Evolutionary conservation across 2,329 filamentous ascomycete species (phyloP), one percentile per base, ranked within the genome.

Genomic region (Aspergillus arachidicola): DNA sequence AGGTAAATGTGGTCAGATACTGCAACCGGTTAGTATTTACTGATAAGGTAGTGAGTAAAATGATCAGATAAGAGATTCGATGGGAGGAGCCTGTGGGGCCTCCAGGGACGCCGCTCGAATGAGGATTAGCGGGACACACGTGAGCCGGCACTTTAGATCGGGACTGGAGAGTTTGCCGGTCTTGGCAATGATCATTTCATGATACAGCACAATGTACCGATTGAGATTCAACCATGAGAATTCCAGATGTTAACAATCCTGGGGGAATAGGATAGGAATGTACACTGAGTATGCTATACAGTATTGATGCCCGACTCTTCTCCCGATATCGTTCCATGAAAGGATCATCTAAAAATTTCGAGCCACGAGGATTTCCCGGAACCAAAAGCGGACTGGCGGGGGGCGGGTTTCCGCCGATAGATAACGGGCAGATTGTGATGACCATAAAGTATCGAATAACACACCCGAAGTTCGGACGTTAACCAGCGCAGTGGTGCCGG

Each of bases 391-490:
- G 66, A 59, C 60, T 60, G 56, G 53, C 60, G 65, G 32, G 45
- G 61, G 32, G 62, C 63, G 63, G 66, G 61, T 63, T 62, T 64
- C 70, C 68, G 70, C 72, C 66, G 59, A 65, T 38, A 70, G 74
- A 76, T 76, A 76, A 76, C 59, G 69, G 58, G 36, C 51, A 58
- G 59, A 74, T 64, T 71, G 68, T 75, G 72, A 41, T 76, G 75
- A 76, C 74, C 70, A 72, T 67, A 76, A 76, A 68, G 54, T 62
- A 76, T 76, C 69, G 71, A 73, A 72, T 76, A 76, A 76, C 32
- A 55, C 34, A 38, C 21, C 75, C 75, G 73, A 76, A 73, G 46
- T 75, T 76, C 75, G 75, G 75, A 71, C 71, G 50, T 50, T 6
- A 58, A 61, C 64, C 63, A 60, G 65, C 56, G 68, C 66, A 53